Evolutionary conservation across 2,329 filamentous ascomycete species (phyloP), one percentile per base, ranked within the genome.

Genomic region (Alternaria novae-zelandiae): DNA sequence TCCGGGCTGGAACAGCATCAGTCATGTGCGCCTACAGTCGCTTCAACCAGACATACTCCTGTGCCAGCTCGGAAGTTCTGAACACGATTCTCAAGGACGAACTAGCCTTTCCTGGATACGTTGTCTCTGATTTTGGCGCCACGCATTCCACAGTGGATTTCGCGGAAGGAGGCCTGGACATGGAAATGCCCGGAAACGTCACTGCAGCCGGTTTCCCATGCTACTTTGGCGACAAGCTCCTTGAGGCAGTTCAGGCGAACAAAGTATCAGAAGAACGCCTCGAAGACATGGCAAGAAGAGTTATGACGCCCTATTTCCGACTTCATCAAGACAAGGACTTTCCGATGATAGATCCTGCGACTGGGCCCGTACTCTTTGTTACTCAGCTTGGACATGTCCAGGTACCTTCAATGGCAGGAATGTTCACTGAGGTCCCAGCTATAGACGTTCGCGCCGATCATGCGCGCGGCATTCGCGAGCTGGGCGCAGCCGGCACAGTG

Each of bases 1-100:
- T 91, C 4, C 81, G 78, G 11, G 87, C 88, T 5, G 88, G 88
- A 0, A 85, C 84, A 0, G 85, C 82, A 0, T 86, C 85, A 0
- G 78, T 90, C 43, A 91, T 91, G 89, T 91, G 57, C 5, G 15
- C 21, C 6, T 60, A 55, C 51, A n/a, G 49, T 6, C 66, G 80
- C 75, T 0, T 83, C 53, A 72, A 83, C 9, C 12, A 17, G 3
- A 47, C 5, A 6, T 59, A 55, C n/a, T 70, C 66, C 6, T 80
- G 78, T 55, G 68, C 79, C 30, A 80, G 79, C 49, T 69, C 61
- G 10, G 75, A 85, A 69, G 68, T 80, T 1, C 74, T 85, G 11
- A 86, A 86, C 59, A 83, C 82, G 6, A 70, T 86, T 6, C 75
- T 87, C 15, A 86, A 86, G 63, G 78, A 79, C 1, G 84, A 87